phyloP scores from a whole-genome alignment of 306 rosid genomes.

The Castanospermum australe region DNA sequence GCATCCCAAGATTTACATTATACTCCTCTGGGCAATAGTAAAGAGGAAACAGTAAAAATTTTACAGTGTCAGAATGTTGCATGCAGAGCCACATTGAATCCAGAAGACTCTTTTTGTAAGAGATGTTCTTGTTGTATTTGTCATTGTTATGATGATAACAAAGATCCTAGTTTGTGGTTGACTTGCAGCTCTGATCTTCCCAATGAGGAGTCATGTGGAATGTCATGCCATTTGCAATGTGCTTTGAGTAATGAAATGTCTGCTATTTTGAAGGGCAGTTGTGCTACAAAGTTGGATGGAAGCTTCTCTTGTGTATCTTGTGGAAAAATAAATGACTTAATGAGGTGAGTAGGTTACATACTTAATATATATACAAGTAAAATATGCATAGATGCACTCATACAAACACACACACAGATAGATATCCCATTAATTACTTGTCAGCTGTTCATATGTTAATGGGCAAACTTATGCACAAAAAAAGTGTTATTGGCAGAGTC shows the following conservation, averaged over 20 bases:
- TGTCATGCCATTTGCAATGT: conserved; percentile 95
- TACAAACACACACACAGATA: neutral
- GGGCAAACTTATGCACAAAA: neutral
- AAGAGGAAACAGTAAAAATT: conserved; percentile 46
- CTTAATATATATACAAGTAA: neutral
- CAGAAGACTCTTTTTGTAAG: conserved; percentile 74
- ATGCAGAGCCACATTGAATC: conserved; percentile 68
- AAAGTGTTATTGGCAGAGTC: neutral
- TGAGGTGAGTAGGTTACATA: conserved; percentile 59
- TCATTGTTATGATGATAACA: conserved; percentile 80
- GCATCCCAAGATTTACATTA: conserved; percentile 36
- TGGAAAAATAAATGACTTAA: conserved; percentile 69
- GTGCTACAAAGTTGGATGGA: conserved; percentile 63
- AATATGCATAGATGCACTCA: neutral
- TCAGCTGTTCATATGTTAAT: conserved; percentile 2
- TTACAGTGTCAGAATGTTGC: conserved; percentile 70
- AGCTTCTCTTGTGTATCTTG: conserved; percentile 76
- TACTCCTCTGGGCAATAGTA: conserved; percentile 32
- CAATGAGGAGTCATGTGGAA: conserved; percentile 68
- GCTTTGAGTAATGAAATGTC: conserved; percentile 68
- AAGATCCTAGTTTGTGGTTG: conserved; percentile 96
- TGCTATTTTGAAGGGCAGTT: conserved; percentile 58
- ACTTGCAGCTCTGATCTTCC: conserved; percentile 60
- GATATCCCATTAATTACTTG: neutral
- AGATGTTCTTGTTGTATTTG: conserved; percentile 95